Base-by-base conservation (phyloP, 345 rosid species). In the Bretschneidera sinensis region DNA sequence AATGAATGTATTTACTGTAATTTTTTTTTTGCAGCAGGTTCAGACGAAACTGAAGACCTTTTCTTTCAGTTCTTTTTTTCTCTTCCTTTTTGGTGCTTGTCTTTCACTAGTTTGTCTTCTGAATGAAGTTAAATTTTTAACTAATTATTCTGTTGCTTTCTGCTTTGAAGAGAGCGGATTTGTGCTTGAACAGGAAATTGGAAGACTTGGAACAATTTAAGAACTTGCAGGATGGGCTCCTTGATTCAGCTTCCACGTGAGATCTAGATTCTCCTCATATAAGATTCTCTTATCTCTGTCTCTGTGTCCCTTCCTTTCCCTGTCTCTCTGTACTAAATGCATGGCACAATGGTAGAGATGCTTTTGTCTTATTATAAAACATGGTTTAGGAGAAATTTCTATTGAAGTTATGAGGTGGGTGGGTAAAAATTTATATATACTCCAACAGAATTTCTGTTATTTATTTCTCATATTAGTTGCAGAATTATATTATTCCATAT, bases 181-280 rank as follows among this genome's bases (percentile, higher is more conserved):
- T 92, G 67, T 89, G 96, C 1, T 92, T 97, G 98, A 92, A 92
- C 68, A 84, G 84, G 65, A 89, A 71, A 50, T 75, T 87, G 59
- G 98, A 92, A 63, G 95, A 92, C 71, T 48, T 87, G 77, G 83
- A 85, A 75, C 85, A 84, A 72, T 96, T 92, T 39, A 81, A 70
- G 63, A 82, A 54, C 45, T 72, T 92, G 78, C 99, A 92, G 73
- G 94, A 89, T 63, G 86, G 79, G 59, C 96, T 92, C 55, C 90
- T 92, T 60, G 88, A 85, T 67, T 91, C 98, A 53, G 95, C 96
- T 67, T 84, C 97, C 64, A 81, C 31, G 98, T 85, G 78, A 77
- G 84, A 72, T 71, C 51, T 14, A 8, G 52, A 51, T 53, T 57
- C 60, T 25, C 57, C 47, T 59, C 47, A n/a, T n/a, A n/a, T n/a